Conservation (phyloP, 345 rosid species). For the Mallotus nudiflorus region DNA sequence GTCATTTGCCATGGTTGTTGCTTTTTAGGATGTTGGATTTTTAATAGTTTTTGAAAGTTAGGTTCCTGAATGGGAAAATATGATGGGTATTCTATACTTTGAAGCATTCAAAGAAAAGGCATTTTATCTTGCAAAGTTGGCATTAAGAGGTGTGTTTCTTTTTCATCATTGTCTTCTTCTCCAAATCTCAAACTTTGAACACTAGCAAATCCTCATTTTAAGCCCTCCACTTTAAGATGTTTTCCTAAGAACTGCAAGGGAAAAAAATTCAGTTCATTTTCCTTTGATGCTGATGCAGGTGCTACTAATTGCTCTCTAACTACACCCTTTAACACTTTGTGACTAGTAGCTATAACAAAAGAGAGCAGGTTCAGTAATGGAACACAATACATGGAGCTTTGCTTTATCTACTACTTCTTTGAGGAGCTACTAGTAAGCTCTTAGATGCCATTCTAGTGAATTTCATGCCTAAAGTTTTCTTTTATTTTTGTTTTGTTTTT, state of each 20-base stretch:
- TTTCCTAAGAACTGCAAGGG: conserved; percentile 56
- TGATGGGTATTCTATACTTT: conserved; percentile 48
- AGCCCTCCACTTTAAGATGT: conserved; percentile 41
- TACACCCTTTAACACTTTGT: not conserved
- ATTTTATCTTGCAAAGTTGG: conserved; percentile 45
- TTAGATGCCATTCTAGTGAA: conserved; percentile 17
- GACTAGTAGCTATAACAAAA: too few relatives aligned
- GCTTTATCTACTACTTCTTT: conserved; percentile 23
- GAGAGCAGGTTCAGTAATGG: conserved; percentile 10
- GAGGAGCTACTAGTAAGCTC: conserved; percentile 31
- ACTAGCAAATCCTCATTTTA: conserved; percentile 35
- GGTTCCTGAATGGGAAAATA: conserved; percentile 50
- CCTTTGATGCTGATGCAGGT: not conserved
- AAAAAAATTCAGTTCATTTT: conserved; percentile 21
- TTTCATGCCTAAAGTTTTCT: too few relatives aligned
- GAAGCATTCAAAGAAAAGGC: conserved; percentile 75
- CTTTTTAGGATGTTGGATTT: conserved; percentile 55
- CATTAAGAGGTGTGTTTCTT: conserved; percentile 33
- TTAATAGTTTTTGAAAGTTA: conserved; percentile 58
- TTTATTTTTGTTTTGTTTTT: too few relatives aligned
- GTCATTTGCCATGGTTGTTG: conserved; percentile 43
- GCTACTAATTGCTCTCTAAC: not conserved
- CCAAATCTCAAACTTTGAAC: conserved; percentile 31
- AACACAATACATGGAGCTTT: conserved; percentile 22
- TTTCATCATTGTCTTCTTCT: conserved; percentile 42